phyloP scores from a whole-genome alignment of 345 rosid genomes.

The Nasturtium officinale region DNA sequence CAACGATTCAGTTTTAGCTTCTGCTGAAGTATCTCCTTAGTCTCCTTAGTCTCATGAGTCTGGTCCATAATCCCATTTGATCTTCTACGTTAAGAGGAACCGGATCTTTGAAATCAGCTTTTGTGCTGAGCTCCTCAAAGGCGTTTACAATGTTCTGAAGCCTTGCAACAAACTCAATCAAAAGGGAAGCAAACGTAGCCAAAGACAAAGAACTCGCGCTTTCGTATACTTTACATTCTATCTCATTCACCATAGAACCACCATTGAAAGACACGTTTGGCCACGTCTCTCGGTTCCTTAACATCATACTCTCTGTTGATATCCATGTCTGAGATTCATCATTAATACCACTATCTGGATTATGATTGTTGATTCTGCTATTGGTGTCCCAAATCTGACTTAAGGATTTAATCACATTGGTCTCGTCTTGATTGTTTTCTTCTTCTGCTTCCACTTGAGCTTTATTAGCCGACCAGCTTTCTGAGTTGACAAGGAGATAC shows the following conservation, averaged over 20 bases:
- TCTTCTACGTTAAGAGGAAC: slow-evolving; percentile 14
- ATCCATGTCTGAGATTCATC: slow-evolving; percentile 35
- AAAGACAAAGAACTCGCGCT: slow-evolving; percentile 80
- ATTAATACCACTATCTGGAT: slow-evolving; percentile 14
- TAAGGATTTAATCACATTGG: slow-evolving; percentile 52
- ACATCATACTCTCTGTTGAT: slow-evolving; percentile 44
- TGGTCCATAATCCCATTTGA: slow-evolving; percentile 42
- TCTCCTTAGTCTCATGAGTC: slow-evolving; percentile 36
- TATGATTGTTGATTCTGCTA: slow-evolving; percentile 32
- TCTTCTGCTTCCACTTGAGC: slow-evolving; percentile 43
- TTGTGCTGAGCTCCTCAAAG: slow-evolving; percentile 67
- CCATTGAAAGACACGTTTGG: slow-evolving; percentile 54
- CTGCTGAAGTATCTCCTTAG: slow-evolving; percentile 38
- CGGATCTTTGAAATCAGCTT: slow-evolving; percentile 60
- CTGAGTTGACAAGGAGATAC: slow-evolving; percentile 64
- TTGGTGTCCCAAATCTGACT: slow-evolving; percentile 54
- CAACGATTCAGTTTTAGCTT: neutral
- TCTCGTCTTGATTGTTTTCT: slow-evolving; percentile 37
- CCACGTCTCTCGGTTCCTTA: slow-evolving; percentile 53
- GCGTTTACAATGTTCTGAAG: slow-evolving; percentile 68
- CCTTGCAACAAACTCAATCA: slow-evolving; percentile 89
- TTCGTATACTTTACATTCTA: slow-evolving; percentile 65
- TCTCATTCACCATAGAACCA: slow-evolving; percentile 38
- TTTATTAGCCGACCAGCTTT: slow-evolving; percentile 55
- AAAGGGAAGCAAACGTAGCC: slow-evolving; percentile 75